A percentile compares a stretch with the other conserved stretches of the same genome.
These are phyloP conservation scores for Cladosporium sp. DNA, from an alignment of 2,329 filamentous ascomycete genomes.

Conservation along the genomic window DNA sequence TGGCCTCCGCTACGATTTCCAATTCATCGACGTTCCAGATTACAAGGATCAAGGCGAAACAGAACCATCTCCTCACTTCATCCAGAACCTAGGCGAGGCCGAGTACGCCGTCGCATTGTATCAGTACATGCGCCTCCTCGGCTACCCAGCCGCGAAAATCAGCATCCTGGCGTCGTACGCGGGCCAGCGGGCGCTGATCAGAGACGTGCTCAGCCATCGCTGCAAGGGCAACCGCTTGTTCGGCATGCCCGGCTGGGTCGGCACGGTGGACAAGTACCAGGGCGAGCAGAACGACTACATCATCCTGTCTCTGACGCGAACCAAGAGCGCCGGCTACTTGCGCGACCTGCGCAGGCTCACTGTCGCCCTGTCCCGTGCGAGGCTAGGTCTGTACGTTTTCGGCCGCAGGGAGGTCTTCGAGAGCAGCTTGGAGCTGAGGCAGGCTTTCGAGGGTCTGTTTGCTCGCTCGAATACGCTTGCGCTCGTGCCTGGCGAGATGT, in stretches of 20 bases:
- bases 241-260: constrained; percentile 80
- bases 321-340: constrained; percentile 82
- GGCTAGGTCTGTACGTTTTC: constrained; percentile 85
- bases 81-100: constrained; percentile 93
- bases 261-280: constrained; percentile 97
- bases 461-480: constrained; percentile 61
- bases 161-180: constrained; percentile 91
- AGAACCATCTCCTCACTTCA: constrained; percentile 87
- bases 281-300: constrained; percentile 99
- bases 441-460: constrained; percentile 75
- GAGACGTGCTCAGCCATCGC: constrained; percentile 75
- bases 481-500: constrained; percentile 81
- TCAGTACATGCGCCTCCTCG: constrained; percentile 94
- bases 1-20: constrained; percentile 88
- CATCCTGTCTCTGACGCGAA: constrained; percentile 87
- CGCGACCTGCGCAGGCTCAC: constrained; percentile 90
- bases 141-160: constrained; percentile 78
- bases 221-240: constrained; percentile 81
- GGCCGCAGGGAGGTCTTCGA: constrained; percentile 86
- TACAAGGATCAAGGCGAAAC: constrained; percentile 86
- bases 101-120: constrained; percentile 94
- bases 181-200: constrained; percentile 80
- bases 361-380: constrained; percentile 85
- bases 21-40: constrained; percentile 91
- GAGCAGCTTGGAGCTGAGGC: constrained; percentile 76